Evolutionary conservation across 1,284 basidiomycete genomes (phyloP), one percentile per base, ranked within the genome.

Genomic region (Trichosporon coremiiforme): DNA sequence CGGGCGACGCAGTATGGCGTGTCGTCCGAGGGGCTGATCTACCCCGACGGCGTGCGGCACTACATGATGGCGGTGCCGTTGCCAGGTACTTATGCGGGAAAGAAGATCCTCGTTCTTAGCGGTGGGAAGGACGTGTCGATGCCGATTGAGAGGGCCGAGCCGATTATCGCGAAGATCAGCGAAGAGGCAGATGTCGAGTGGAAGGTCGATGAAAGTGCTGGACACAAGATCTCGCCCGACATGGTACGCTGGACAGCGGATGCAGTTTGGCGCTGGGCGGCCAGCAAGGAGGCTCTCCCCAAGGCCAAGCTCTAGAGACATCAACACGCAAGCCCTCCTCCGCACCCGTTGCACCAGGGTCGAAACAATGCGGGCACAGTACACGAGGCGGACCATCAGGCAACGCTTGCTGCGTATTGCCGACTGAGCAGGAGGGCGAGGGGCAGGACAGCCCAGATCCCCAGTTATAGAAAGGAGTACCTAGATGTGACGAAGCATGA

Each of bases 21-120:
- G 7, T 75, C 85, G 0, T 82, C 88, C 67, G 83, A 77, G n/a
- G 84, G 89, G 0, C 89, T 89, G 0, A 84, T 87, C 73, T 86
- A 90, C 73, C 64, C 66, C 68, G 57, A 62, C 25, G n/a, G 25
- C 1, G 0, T 88, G 66, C 83, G 77, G 15, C 83, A 88, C 0
- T 89, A 88, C 0, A 84, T 87, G 73, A 78, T 82, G n/a, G 84
- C 86, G 4, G 83, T 92, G 36, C 79, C 85, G 45, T 77, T 82
- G 6, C 72, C 75, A 8, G 66, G 66, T n/a, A 66, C 36, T n/a
- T 93, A 91, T 80, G 70, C 85, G 1, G 88, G 87, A 0, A 92
- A 91, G 83, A 88, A 87, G 76, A 86, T 93, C n/a, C 84, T 92
- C 4, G 87, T 90, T 0, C 79, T 92, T 4, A 88, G 89, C 1